Evolutionary conservation across 768 basidiomycete species (phyloP).

Genomic region (Hericium erinaceus): DNA sequence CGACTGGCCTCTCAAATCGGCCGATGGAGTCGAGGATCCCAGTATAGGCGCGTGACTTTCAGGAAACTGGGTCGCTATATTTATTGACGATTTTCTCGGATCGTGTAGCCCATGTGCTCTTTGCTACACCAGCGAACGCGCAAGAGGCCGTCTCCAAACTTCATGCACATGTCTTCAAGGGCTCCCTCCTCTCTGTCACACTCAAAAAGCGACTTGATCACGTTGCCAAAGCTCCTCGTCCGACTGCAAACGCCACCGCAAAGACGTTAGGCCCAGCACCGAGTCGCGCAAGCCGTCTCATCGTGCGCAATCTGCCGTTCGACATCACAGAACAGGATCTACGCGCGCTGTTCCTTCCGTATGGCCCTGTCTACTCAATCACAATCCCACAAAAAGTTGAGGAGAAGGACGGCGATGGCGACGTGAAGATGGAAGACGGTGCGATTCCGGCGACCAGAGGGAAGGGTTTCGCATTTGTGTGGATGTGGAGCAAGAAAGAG

Average conservation of each 20-base stretch:
- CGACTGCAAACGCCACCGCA: constrained; percentile 13
- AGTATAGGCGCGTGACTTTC: constrained; percentile 35
- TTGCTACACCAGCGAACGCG: constrained; percentile 58
- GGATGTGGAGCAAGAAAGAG: constrained; percentile 81
- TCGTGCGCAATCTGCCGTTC: constrained; percentile 85
- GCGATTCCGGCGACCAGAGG: constrained; percentile 23
- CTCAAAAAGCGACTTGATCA: constrained; percentile 80
- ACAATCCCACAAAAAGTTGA: constrained; percentile 50
- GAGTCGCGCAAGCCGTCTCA: constrained; percentile 70
- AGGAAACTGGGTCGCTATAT: neutral
- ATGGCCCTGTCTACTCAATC: constrained; percentile 81
- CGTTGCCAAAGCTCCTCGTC: constrained; percentile 35
- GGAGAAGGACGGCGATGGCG: constrained; percentile 19
- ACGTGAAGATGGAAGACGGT: constrained; percentile 22
- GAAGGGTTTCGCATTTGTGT: constrained; percentile 91
- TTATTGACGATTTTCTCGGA: neutral
- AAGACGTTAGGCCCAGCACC: constrained; percentile 37
- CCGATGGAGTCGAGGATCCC: constrained; percentile 36
- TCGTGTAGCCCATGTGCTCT: constrained; percentile 60
- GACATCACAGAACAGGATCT: constrained; percentile 79
- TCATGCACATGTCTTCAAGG: constrained; percentile 91
- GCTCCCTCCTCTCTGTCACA: constrained; percentile 73
- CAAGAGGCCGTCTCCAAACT: constrained; percentile 67
- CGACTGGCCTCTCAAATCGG: constrained; percentile 50
- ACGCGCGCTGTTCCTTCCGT: constrained; percentile 75